Conservation (phyloP, 1,284 basidiomycete genomes). For the Rhodotorula sp. region DNA sequence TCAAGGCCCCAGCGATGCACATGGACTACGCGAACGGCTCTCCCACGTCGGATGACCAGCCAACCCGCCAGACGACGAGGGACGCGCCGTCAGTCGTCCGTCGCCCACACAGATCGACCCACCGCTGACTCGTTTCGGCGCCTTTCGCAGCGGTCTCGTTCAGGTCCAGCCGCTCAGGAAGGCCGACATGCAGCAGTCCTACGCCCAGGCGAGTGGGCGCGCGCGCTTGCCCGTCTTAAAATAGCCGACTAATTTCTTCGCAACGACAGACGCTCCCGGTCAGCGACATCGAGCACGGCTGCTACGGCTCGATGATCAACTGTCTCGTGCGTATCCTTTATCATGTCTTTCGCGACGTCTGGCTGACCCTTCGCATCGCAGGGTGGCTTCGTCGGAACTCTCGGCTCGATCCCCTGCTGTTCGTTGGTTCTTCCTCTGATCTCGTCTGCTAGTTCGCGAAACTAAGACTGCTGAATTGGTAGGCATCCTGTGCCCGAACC, state of each 20-base stretch:
- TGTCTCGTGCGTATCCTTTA: constrained; percentile 43
- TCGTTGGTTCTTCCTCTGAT: not conserved
- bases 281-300: constrained; percentile 64
- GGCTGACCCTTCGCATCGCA: not conserved
- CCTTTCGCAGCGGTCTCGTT: constrained; percentile 15
- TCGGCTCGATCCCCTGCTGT: constrained; percentile 68
- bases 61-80: not conserved
- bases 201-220: constrained; percentile 73
- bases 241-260: not conserved
- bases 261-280: constrained; percentile 21
- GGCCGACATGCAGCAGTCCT: constrained; percentile 60
- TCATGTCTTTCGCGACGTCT: not conserved
- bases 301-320: constrained; percentile 80
- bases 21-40: not conserved
- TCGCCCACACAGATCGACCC: not conserved
- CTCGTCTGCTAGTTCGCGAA: not conserved
- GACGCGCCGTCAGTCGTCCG: not conserved
- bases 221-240: too few species aligned
- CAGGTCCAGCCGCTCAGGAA: constrained; percentile 32
- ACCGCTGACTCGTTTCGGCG: not conserved
- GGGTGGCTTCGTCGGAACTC: constrained; percentile 49
- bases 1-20: not conserved
- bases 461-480: not conserved
- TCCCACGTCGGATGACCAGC: not conserved
- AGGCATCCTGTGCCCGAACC: constrained; percentile 64